Evolutionary conservation across 169 alveolate genomes (phyloP).

Genomic region (Cryptosporidium muris): DNA sequence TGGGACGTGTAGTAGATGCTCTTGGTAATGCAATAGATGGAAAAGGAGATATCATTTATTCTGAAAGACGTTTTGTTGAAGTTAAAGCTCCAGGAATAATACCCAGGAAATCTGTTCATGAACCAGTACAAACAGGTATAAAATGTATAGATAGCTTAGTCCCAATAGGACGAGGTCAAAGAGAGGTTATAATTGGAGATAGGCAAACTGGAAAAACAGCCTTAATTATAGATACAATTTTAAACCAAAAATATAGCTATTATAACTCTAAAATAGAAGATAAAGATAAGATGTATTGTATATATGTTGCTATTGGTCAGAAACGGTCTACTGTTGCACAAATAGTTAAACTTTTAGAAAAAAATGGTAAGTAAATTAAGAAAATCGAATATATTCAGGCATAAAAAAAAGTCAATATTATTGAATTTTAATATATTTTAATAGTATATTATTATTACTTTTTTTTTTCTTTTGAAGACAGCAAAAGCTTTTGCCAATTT

Average conservation of each 20-base stretch:
- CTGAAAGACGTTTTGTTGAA: conserved; percentile 92
- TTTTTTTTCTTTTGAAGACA: neutral
- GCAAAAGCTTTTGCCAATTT: too few species aligned
- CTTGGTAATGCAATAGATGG: conserved; percentile 98
- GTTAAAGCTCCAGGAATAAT: conserved; percentile 98
- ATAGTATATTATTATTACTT: neutral
- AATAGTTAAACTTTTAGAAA: conserved; percentile 86
- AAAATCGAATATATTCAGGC: neutral
- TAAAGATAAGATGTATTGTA: conserved; percentile 87
- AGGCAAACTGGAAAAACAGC: conserved; percentile 99
- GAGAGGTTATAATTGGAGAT: conserved; percentile 98
- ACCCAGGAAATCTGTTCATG: conserved; percentile 95
- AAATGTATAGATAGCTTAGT: conserved; percentile 96
- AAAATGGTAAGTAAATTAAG: conserved; percentile 80
- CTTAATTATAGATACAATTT: conserved; percentile 94
- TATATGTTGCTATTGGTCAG: conserved; percentile 98
- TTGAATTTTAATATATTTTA: neutral
- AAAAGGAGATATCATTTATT: conserved; percentile 85
- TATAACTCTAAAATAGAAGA: conserved; percentile 42
- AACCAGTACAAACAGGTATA: conserved; percentile 96
- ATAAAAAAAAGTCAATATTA: too few species aligned
- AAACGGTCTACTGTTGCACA: conserved; percentile 95
- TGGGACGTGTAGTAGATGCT: conserved; percentile 98
- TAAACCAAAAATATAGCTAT: conserved; percentile 89
- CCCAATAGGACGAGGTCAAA: conserved; percentile 98